A percentile compares a stretch with the other conserved stretches of the same genome.
Evolutionary conservation across 257 asterid genomes (phyloP).

Genomic region (Marsdenia floribunda): DNA sequence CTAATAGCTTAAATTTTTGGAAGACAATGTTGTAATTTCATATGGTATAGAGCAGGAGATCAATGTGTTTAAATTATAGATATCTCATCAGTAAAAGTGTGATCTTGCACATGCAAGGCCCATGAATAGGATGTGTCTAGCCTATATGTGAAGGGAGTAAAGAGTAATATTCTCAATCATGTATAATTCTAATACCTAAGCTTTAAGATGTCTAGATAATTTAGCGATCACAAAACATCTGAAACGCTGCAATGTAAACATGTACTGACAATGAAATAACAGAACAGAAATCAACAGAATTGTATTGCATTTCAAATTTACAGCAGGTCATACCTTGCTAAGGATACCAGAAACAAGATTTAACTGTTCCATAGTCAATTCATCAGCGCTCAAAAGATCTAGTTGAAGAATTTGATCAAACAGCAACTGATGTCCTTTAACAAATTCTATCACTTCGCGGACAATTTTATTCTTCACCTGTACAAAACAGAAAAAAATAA

Average conservation of each 20-base stretch:
- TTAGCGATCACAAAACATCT: not conserved
- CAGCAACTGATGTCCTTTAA: conserved; percentile 68
- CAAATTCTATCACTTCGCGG: conserved; percentile 75
- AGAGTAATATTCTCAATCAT: not conserved
- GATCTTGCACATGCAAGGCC: not conserved
- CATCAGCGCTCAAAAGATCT: conserved; percentile 72
- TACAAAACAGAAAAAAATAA: conserved; percentile 1
- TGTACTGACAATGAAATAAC: not conserved
- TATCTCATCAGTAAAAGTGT: not conserved
- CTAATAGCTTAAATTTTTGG: not conserved
- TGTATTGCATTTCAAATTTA: conserved; percentile 9
- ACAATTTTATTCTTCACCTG: conserved; percentile 93
- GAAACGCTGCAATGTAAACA: not conserved
- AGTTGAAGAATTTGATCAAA: conserved; percentile 86
- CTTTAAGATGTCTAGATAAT: not conserved
- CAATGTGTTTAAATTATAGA: not conserved
- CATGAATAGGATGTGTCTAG: not conserved
- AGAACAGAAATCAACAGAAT: not conserved
- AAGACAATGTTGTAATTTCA: not conserved
- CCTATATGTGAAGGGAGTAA: not conserved
- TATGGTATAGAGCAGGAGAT: not conserved
- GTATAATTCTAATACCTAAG: not conserved
- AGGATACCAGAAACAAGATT: conserved; percentile 77
- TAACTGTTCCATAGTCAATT: conserved; percentile 64
- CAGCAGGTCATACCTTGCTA: conserved; percentile 59